Evolutionary conservation across 2,329 filamentous ascomycete genomes (phyloP), one percentile per base, ranked within the genome.

Genomic region (Penicillium hesseltinei): DNA sequence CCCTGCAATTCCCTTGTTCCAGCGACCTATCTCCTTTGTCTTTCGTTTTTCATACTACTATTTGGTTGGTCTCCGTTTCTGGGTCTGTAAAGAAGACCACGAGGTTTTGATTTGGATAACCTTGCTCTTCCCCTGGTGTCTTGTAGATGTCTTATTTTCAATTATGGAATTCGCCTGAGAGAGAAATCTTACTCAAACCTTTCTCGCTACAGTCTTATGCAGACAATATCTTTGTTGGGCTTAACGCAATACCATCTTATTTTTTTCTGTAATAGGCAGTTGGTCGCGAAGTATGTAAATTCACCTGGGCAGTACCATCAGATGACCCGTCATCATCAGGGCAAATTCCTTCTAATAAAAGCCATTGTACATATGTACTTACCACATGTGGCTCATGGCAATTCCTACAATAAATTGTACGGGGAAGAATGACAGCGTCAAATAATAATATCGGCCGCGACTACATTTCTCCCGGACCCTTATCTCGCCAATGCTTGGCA

Each of bases 1-100:
- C 55, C 58, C 29, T 52, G 48, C 60, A 49, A 65, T 65, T 61
- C 57, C 61, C 61, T 60, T 59, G 52, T 68, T 68, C 56, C 61
- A 69, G 64, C 63, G 65, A 64, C 62, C 62, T 51, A 47, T 62
- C 53, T 57, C 48, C 47, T 55, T 54, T 61, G 54, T 55, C n/a
- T 57, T 62, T 60, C 54, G 10, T 51, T 39, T 63, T 56, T 61
- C 46, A 48, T 46, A 23, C 52, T 53, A n/a, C 44, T 54, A 54
- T 46, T 21, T 52, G 31, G 53, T 58, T 56, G 56, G 44, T 56
- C 57, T 60, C 51, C 53, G 35, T 47, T 51, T 45, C 49, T 50
- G 47, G 35, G 38, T 54, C 42, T 58, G 61, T 59, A 64, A 56
- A 66, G 57, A 60, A 61, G 54, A 53, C 54, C 29, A 52, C 4